Base-by-base conservation (phyloP, 352 stramenopile genomes). In the Elongisporangium anandrum region DNA sequence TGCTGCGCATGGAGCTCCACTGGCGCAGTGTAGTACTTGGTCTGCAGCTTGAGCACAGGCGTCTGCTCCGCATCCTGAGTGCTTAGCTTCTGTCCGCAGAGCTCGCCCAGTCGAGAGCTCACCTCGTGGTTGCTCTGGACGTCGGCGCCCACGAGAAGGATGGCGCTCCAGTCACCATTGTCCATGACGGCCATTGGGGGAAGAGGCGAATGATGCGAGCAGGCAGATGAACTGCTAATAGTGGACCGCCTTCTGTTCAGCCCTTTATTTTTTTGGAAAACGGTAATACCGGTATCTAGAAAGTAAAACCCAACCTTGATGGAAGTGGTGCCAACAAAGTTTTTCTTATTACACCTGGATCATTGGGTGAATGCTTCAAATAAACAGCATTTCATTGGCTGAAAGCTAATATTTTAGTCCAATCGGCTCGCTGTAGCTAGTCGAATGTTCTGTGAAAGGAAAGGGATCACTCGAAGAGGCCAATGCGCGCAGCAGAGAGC, bases 11-110 rank as follows among this genome's bases (percentile, higher is more conserved):
- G 79, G 45, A 90, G 59, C 38, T 87, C 72, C 15, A 92, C 65
- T 0, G 57, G 23, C 2, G 82, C 82, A 13, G 63, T 72, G 65
- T 92, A 92, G 61, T 92, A 92, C 64, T 90, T 89, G 45, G 77
- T 89, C 51, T 66, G 54, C 24, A 92, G 62, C 15, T 61, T 70
- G 57, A 89, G 66, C 38, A 58, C 21, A 34, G 21, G 45, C 13
- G 15, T 60, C 52, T 23, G 50, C 19, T 45, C 21, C n/a, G 17
- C 23, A 19, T 15, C 38, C 47, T 6, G 15, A 34, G 53, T 12
- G 13, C 39, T 17, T 29, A 17, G 3, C 23, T 60, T 54, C 41
- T 77, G 66, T 4, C 55, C 65, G 17, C 72, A 82, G 24, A 80
- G 66, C 3, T 73, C n/a, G 4, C 59, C 53, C 1, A 90, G 63